These are phyloP conservation scores for Alopecurus myosuroides DNA, from an alignment of 176 grass and related monocot genomes.

Conservation along the genomic window DNA sequence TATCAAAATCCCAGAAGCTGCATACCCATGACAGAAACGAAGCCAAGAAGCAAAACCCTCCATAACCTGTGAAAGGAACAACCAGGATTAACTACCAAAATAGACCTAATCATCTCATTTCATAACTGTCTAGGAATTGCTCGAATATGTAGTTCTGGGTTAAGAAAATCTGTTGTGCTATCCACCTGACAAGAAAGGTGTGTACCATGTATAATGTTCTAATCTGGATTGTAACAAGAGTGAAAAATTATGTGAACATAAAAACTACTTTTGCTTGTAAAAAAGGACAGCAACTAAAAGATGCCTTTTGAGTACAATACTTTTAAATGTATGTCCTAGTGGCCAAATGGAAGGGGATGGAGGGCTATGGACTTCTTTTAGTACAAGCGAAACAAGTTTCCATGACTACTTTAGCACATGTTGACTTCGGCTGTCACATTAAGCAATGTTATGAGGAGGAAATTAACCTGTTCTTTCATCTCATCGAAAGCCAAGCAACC, in stretches of 20 bases:
- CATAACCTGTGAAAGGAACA: constrained; percentile 60
- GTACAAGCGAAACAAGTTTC: constrained; percentile 1
- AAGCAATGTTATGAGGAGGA: constrained; percentile 11
- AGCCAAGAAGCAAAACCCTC: constrained; percentile 98
- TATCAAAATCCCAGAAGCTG: constrained; percentile 23
- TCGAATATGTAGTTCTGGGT: background rate
- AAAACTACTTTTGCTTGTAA: constrained; percentile 8
- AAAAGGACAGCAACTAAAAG: constrained; percentile 11
- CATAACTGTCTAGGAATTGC: constrained; percentile 12
- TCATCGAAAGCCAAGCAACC: constrained; percentile 87
- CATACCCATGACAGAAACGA: constrained; percentile 91
- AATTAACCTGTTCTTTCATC: constrained; percentile 85
- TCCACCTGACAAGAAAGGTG: background rate
- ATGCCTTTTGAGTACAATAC: background rate
- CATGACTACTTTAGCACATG: background rate
- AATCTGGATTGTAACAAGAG: background rate
- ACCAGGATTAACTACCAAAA: constrained; percentile 25
- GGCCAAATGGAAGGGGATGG: background rate
- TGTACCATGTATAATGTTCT: background rate
- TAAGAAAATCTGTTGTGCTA: background rate
- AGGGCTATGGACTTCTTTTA: background rate
- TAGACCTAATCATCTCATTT: background rate
- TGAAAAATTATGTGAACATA: constrained; percentile 10
- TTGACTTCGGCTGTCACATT: background rate
- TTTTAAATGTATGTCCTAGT: background rate